Conservation (phyloP, 176 grass and related monocot species). For the Zea mays region Zm-B73-REFERENCE-NAM-5.0 NC_050102.1:149164001-149164500, state of each 20-base stretch:
- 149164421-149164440: no score
- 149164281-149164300: conserved; percentile 37
- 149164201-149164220: background rate
- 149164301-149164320: background rate
- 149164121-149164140: background rate
- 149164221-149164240: conserved; percentile 33
- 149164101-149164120: background rate
- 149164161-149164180: conserved; percentile 42
- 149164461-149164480: no score
- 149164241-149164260: conserved; percentile 44
- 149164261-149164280: conserved; percentile 50
- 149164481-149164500: background rate
- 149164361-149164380: background rate
- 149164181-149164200: conserved; percentile 34
- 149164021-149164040: conserved; percentile 32
- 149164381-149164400: background rate
- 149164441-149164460: no score
- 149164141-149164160: background rate
- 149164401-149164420: background rate
- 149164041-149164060: conserved; percentile 57
- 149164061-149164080: conserved; percentile 20
- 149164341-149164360: conserved; percentile 13
- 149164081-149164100: background rate
- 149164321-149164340: conserved; percentile 25
- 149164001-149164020: conserved; percentile 16